Base-by-base conservation (phyloP, 2,329 filamentous ascomycete species). In the Didymellaceae sp. region DNA sequence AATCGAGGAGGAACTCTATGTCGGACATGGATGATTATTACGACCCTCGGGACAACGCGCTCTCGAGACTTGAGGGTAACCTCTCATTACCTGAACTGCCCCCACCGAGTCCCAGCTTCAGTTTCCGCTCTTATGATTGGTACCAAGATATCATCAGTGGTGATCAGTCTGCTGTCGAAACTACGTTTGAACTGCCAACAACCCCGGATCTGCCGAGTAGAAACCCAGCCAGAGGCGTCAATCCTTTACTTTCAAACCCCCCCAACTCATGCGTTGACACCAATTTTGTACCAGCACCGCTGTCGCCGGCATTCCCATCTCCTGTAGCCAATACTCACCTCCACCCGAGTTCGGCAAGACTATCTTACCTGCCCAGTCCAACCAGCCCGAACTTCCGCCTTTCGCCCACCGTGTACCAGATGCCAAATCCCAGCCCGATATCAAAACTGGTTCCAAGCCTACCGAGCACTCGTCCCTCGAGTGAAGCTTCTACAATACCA, bases 51-150 rank as follows among this genome's bases (percentile, higher is more conserved):
- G 53, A 47, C 3, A 53, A 45, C n/a, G 51, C 57, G 10, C 37
- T 62, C 11, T 53, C 56, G 9, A 56, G 41, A 21, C 20, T 55
- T 11, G 55, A 65, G 32, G 53, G 49, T 30, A 48, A 44, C 25
- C 41, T 55, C 8, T 45, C 54, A 2, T 53, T 55, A 18, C 56
- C 62, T n/a, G 53, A 61, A 11, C 24, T 60, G 7, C 58, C 58
- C 8, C 62, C 62, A 10, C 61, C 62, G 33, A 64, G 61, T 20
- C 61, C 62, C 9, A 60, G 61, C 26, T 54, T 63, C 25, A 65
- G 62, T 18, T 65, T 63, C 21, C 55, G 52, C 21, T 65, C 62
- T 6, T 66, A 66, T 25, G 61, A 65, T 34, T 66, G 63, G 63
- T 66, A 66, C 37, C 61, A 63, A 32, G 63, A 64, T 17, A 66